phyloP scores from a whole-genome alignment of 805 yeast species.

The Alloascoidea hylecoeti region DNA sequence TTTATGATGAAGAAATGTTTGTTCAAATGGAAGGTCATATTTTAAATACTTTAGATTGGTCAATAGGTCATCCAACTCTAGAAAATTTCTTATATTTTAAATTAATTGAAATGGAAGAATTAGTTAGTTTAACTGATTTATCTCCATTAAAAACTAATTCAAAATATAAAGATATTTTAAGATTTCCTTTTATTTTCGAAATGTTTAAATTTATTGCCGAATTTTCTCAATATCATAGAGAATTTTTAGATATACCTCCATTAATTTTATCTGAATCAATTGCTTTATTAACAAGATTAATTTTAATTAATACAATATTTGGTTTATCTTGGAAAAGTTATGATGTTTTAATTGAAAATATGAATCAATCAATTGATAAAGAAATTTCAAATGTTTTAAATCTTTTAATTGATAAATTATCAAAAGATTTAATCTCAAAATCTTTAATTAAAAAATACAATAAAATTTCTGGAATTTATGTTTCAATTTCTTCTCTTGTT shows the following conservation, averaged over 20 bases:
- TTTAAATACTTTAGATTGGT: slow-evolving; percentile 60
- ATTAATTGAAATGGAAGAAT: slow-evolving; percentile 1
- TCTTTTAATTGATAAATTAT: background rate
- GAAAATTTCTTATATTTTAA: slow-evolving; percentile 22
- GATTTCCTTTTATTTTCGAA: slow-evolving; percentile 1
- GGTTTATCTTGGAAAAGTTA: background rate
- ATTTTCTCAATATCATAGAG: background rate
- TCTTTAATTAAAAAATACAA: background rate
- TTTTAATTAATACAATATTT: background rate
- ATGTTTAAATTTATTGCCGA: background rate
- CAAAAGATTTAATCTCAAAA: background rate
- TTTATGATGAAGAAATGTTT: slow-evolving; percentile 45
- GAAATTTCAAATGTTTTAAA: background rate
- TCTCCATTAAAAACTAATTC: background rate
- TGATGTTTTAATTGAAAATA: background rate
- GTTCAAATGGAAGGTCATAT: slow-evolving; percentile 71
- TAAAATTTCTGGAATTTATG: background rate
- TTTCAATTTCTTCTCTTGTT: slow-evolving; percentile 1
- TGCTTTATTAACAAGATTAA: background rate
- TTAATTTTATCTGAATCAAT: background rate
- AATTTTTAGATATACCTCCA: background rate
- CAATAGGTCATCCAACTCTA: slow-evolving; percentile 46
- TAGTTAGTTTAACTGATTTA: background rate
- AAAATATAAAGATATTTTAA: background rate
- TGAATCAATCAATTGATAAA: background rate